phyloP scores from a whole-genome alignment of 306 rosid genomes.

The Biancaea sappan region DNA sequence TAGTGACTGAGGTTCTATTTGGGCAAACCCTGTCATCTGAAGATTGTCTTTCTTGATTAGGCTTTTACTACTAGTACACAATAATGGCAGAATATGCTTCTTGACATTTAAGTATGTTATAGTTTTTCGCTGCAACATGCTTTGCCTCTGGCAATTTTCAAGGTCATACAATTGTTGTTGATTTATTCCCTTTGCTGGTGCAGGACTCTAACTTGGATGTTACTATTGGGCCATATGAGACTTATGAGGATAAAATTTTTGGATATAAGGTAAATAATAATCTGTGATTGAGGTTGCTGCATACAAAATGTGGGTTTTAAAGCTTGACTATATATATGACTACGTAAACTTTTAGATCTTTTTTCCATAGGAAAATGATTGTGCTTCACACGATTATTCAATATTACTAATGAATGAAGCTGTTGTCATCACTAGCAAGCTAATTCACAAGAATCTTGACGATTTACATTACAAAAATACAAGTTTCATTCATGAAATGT shows the following conservation, averaged over 20 bases:
- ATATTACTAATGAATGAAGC: constrained; percentile 4
- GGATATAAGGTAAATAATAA: constrained; percentile 79
- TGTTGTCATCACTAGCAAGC: background rate
- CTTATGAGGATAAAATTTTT: constrained; percentile 86
- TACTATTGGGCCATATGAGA: constrained; percentile 96
- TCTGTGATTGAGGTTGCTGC: constrained; percentile 20
- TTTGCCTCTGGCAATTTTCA: constrained; percentile 26
- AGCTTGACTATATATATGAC: background rate
- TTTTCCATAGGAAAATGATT: constrained; percentile 11
- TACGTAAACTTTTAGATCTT: background rate
- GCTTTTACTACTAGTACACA: background rate
- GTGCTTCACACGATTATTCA: constrained; percentile 16
- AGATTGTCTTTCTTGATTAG: constrained; percentile 1
- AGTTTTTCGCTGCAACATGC: background rate
- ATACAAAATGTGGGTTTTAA: background rate
- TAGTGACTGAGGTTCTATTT: background rate
- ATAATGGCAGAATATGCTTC: background rate
- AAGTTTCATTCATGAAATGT: constrained; percentile 15
- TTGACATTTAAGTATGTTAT: background rate
- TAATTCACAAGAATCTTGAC: constrained; percentile 13
- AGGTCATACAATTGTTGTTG: constrained; percentile 27
- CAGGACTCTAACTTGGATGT: constrained; percentile 91
- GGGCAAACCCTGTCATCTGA: background rate
- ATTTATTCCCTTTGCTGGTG: constrained; percentile 22
- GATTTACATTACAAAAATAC: background rate